Evolutionary conservation across 257 asterid genomes (phyloP), one percentile per base, ranked within the genome.

Genomic region (Ocimum tenuiflorum): DNA sequence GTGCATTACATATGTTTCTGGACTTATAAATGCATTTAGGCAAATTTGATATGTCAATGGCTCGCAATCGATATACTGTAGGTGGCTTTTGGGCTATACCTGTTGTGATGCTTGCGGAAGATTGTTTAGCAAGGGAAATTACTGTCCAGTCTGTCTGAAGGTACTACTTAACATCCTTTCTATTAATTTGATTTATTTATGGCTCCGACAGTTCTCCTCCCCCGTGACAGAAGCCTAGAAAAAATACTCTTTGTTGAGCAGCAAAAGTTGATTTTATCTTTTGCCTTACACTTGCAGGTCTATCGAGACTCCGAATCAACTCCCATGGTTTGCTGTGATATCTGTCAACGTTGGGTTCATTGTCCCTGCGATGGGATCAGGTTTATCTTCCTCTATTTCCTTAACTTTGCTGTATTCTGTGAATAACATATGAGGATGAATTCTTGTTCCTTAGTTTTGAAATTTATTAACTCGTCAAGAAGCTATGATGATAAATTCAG

Each of bases 101-200:
- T 94, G 97, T 63, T 94, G 99, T 78, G 99, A 94, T 85, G 99
- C 99, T 72, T 94, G 99, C 55, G 99, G 99, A 72, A 90, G 97
- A 81, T 82, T 94, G 76, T 94, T 94, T 71, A 81, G 83, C 73
- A 94, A 90, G 78, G 97, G 95, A 72, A 90, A 94, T 70, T 94
- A 90, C 60, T 90, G 99, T 75, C 97, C 95, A 27, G 97, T 94
- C 75, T 94, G 99, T 79, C 81, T 94, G 77, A 94, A 80, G 97
- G 99, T 90, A 79, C 50, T n/a, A 22, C 33, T 35, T 39, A n/a
- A 14, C 42, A 13, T 67, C 63, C 50, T 65, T 65, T 50, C 46
- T 46, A 56, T 36, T 39, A 39, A 63, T 36, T 50, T 52, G 61
- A 29, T 51, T 66, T 45, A 59, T 31, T 62, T 77, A 29, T 23